Evolutionary conservation across 2,329 filamentous ascomycete genomes (phyloP), one percentile per base, ranked within the genome.

Genomic region (Colletotrichum lini): DNA sequence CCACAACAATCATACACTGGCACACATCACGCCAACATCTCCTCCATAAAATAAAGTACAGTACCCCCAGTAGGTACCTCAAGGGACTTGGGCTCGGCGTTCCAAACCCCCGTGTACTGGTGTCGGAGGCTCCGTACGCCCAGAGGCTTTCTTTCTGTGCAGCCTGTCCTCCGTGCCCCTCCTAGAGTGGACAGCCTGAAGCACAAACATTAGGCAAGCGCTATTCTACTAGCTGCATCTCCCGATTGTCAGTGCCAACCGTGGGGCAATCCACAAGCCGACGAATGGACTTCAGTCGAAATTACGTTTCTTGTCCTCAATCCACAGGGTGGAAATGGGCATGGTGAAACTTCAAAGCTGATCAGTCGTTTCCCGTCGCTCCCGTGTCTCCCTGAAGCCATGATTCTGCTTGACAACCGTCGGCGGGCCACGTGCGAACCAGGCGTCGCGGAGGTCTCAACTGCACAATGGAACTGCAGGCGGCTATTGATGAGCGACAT

Each of bases 301-400:
- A 67, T 70, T 67, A 15, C 56, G 15, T 18, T 38, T 45, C 38
- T 30, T 44, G 30, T 47, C 42, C 35, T 49, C 56, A 49, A 26
- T 47, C 45, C 35, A 47, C n/a, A 52, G 18, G 23, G 23, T 66
- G 35, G 35, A n/a, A 50, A 62, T 52, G 15, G 26, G 6, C 53
- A 62, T 63, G 58, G 58, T 67, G 68, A 71, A 68, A 68, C 68
- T 68, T 26, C 58, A 63, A 68, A 52, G 45, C 58, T 63, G 68
- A 68, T 63, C 68, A 40, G 58, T 40, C 38, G 57, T 47, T 45
- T 58, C 38, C 66, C 52, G 53, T 47, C 44, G 50, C 60, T 35
- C 21, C 21, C 56, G 16, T 45, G 49, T 58, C 68, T 47, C 38
- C 35, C 23, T 38, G 57, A 42, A 30, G 57, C 57, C 68, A 58